Conservation (phyloP, 179 eudicot species). For the Nepenthes alata region DNA sequence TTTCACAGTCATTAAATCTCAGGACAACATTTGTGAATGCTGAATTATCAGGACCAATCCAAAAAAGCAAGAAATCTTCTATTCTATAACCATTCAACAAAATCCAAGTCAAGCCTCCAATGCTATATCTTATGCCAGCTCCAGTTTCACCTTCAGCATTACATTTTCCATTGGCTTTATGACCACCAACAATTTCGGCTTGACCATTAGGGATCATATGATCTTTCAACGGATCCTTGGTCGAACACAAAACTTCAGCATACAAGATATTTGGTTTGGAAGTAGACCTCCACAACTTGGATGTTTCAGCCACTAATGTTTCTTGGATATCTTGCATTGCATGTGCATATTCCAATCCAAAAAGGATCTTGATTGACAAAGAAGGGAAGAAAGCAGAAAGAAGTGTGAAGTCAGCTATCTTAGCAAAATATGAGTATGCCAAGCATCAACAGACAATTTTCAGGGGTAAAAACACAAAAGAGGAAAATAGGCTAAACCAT, state of each 20-base stretch:
- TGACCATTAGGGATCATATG: slow-evolving; percentile 17
- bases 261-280: slow-evolving; percentile 26
- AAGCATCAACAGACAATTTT: not conserved
- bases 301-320: slow-evolving; percentile 22
- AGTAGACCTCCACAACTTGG: slow-evolving; percentile 12
- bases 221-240: slow-evolving; percentile 38
- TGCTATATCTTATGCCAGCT: slow-evolving; percentile 24
- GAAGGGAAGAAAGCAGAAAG: slow-evolving; percentile 5
- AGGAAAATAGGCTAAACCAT: not conserved
- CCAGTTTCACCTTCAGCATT: slow-evolving; percentile 18
- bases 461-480: not conserved
- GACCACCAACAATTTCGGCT: slow-evolving; percentile 12
- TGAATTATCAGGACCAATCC: slow-evolving; percentile 76
- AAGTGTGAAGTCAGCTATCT: not conserved
- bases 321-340: slow-evolving; percentile 49
- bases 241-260: slow-evolving; percentile 49
- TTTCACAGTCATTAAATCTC: slow-evolving; percentile 83
- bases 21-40: slow-evolving; percentile 77
- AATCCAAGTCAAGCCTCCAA: slow-evolving; percentile 76
- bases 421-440: not conserved
- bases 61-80: slow-evolving; percentile 63
- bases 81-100: slow-evolving; percentile 38
- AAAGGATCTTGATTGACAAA: slow-evolving; percentile 46
- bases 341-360: slow-evolving; percentile 70
- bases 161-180: slow-evolving; percentile 15